Conservation (phyloP, 495 filamentous ascomycete species). For the Hyphodiscus hymeniophilus region DNA sequence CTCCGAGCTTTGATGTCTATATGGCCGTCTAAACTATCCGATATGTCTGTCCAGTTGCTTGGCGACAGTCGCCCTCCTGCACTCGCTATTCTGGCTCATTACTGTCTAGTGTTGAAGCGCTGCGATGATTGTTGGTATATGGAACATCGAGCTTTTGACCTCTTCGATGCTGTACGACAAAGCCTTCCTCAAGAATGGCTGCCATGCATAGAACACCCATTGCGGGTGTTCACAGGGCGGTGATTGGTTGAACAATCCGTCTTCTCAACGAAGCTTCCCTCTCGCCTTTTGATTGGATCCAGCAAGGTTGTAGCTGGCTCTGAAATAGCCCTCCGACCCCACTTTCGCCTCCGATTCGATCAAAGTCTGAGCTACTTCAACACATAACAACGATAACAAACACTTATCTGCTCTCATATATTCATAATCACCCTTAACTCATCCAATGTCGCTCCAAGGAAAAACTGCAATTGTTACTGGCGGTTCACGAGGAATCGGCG, state of each 20-base stretch:
- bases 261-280: too few relatives aligned
- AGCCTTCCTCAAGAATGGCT: conserved; percentile 4
- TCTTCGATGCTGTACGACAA: conserved; percentile 4
- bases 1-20: neutral
- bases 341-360: too few relatives aligned
- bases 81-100: conserved; percentile 7
- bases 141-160: neutral
- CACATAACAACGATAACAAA: too few relatives aligned
- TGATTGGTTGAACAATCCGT: neutral
- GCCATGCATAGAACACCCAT: conserved; percentile 4
- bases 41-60: conserved; percentile 3
- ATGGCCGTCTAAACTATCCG: conserved; percentile 1
- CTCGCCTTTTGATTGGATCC: too few relatives aligned
- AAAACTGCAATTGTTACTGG: conserved; percentile 48
- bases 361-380: too few relatives aligned
- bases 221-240: neutral
- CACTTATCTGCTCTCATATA: too few relatives aligned
- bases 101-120: conserved; percentile 4
- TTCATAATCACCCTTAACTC: too few relatives aligned
- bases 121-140: conserved; percentile 7
- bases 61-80: conserved; percentile 8
- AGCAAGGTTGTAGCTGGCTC: too few relatives aligned
- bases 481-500: conserved; percentile 57
- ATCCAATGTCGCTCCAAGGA: too few relatives aligned
- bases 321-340: too few relatives aligned